Base-by-base conservation (phyloP, 495 filamentous ascomycete species). In the Aspergillus avenaceus region DNA sequence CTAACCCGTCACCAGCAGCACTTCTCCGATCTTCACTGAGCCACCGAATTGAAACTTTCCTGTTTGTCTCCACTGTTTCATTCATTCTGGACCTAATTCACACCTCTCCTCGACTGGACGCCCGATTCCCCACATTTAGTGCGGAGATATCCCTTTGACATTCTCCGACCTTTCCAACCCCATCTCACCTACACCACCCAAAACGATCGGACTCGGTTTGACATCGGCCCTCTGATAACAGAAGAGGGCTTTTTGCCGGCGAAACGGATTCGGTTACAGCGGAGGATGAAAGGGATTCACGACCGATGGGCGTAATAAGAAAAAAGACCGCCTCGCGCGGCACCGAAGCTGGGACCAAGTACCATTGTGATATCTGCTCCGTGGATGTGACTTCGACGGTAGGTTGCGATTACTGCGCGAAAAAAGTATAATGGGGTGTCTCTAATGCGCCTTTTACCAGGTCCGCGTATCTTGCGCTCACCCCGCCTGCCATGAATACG, bases 361-460 rank as follows among this genome's bases (percentile, higher is more conserved):
- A 90, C 59, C 87, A 95, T 46, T 97, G 92, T 74, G 92, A 99
- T 68, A 84, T 95, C 56, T 99, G 93, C 64, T 93, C 88, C 32
- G 84, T 85, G 50, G 93, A 99, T 64, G 95, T 97, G 54, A 96
- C 91, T 9, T 91, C 90, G 18, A 97, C 91, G 36, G 91, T 96
- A 81, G 69, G 83, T n/a, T n/a, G n/a, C n/a, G n/a, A n/a, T n/a
- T n/a, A n/a, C n/a, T n/a, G n/a, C n/a, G n/a, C n/a, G n/a, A n/a
- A n/a, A n/a, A n/a, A n/a, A n/a, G n/a, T n/a, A n/a, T n/a, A n/a
- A 3, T 18, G 22, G 14, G 21, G 28, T 6, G 22, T 28, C 16
- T 21, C 46, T 49, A 40, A 49, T 24, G n/a, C 11, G n/a, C 19
- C 5, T 18, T 16, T 13, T 8, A 37, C n/a, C 63, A 97, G 91